Evolutionary conservation across 1,139 yeast genomes (phyloP), one percentile per base, ranked within the genome.

Genomic region (Saccharomyces uvarum): DNA sequence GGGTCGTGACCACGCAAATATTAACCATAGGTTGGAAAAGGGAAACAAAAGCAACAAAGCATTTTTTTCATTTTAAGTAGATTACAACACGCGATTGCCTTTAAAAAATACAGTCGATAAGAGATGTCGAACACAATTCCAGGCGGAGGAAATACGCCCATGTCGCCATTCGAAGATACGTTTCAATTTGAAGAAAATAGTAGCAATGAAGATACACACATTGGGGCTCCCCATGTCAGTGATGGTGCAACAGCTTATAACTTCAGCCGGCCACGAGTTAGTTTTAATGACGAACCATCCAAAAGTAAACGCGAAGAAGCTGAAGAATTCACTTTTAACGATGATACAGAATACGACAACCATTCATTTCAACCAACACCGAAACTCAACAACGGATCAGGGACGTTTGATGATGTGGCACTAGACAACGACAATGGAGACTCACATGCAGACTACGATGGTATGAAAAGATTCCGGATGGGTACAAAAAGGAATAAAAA

Each of bases 401-500:
- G 62, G 11, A 56, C 59, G 3, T 63, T 64, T 49, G 67, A 63
- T 42, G 67, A 62, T 47, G 60, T 60, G 13, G 60, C 55, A 5
- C 49, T 63, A 32, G 66, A 63, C 31, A 59, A 61, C 29, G 58
- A 62, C 52, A 55, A 61, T 62, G 49, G 59, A 57, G 55, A 63
- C 54, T 46, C 52, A 33, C 46, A 50, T 4, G 56, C 56, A 8
- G 33, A 31, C 33, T 31, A 31, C 33, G 33, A 54, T 16, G 61
- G 59, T 3, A 84, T 84, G 83, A 83, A 86, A 64, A 79, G 95
- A 63, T 80, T 84, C 63, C 78, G 97, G 71, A 87, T 96, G 96
- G 97, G 97, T 56, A 89, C 97, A 7, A 88, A 86, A 58, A 78
- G 96, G 61, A 82, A 83, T 64, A 83, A 83, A 59, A 79, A 82